A percentile compares a stretch with the other conserved stretches of the same genome.
Evolutionary conservation across 305 asterid genomes (phyloP).

Genomic region (Stenogyne calaminthoides): DNA sequence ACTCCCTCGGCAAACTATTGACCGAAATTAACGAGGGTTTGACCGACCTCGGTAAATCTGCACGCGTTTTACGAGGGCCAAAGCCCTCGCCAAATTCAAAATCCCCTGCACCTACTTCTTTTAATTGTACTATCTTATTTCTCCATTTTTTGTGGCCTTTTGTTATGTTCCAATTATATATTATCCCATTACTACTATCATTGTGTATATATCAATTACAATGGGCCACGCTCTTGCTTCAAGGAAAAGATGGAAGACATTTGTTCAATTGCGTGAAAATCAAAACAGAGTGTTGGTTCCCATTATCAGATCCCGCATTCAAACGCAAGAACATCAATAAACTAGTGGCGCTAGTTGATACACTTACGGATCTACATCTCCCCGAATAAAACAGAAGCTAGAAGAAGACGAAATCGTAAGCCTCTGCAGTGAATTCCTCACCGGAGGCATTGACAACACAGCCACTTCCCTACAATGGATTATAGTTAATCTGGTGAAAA

Average conservation of each 20-base stretch:
- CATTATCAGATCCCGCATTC: constrained; percentile 51
- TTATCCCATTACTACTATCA: no score
- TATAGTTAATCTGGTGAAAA: constrained; percentile 53
- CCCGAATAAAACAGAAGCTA: constrained; percentile 47
- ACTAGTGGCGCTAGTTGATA: constrained; percentile 45
- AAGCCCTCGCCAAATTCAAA: no score
- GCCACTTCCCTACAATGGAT: constrained; percentile 56
- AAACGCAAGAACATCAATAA: neutral
- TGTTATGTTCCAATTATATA: no score
- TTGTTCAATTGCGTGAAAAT: constrained; percentile 40
- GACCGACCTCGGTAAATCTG: no score
- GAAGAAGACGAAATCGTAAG: constrained; percentile 46
- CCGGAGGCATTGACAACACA: constrained; percentile 49
- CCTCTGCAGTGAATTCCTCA: constrained; percentile 49
- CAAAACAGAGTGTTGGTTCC: constrained; percentile 50
- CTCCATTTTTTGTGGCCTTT: no score
- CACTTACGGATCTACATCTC: constrained; percentile 37
- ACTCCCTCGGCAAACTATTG: no score
- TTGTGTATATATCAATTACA: no score
- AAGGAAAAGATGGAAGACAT: constrained; percentile 56
- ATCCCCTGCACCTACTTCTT: no score
- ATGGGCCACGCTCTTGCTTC: no score
- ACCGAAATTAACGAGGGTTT: no score
- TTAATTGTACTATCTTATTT: no score
- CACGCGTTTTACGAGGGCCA: no score